Base-by-base conservation (phyloP, 257 asterid genomes). In the Verbascum thapsus region DNA sequence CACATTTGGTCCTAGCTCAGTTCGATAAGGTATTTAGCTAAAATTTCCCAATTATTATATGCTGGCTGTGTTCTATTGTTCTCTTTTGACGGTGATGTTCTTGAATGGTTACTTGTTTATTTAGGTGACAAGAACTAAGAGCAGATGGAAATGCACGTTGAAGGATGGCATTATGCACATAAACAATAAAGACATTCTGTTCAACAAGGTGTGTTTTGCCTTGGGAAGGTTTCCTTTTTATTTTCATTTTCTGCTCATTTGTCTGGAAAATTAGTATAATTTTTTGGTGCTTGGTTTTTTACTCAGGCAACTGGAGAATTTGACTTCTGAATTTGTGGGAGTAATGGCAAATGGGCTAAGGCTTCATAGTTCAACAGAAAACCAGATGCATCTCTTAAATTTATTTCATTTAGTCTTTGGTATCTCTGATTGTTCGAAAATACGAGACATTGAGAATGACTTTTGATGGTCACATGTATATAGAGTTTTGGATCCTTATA, bases 101-200 rank as follows among this genome's bases (percentile, higher is more conserved):
- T 35, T 41, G 30, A 40, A 34, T n/a, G 37, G 17, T 15, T 12
- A 20, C n/a, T n/a, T 72, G 26, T 60, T 63, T 56, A 19, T 64
- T 51, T 55, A 89, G 97, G 97, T 92, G 58, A 92, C 99, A 6
- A 88, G 97, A 59, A 89, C 97, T 61, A 92, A 92, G 86, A 92
- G 95, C 95, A 81, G 85, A 88, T 92, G 98, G 98, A 92, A 92
- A 42, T 92, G 97, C 88, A 82, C 83, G 41, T 75, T 92, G 74
- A 89, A 92, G 85, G 88, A 87, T 72, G 98, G 98, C 57, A 85
- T 92, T 67, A 92, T 92, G 98, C 98, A 87, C 84, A 89, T 92
- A 78, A 89, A 88, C 68, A 81, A 89, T 16, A 87, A 89, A 77
- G 97, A 92, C 73, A 77, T 92, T 60, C 89, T 92, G 76, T 92